Evolutionary conservation across 257 asterid species (phyloP), one percentile per base, ranked within the genome.

Genomic region (Solanum peruvianum): DNA sequence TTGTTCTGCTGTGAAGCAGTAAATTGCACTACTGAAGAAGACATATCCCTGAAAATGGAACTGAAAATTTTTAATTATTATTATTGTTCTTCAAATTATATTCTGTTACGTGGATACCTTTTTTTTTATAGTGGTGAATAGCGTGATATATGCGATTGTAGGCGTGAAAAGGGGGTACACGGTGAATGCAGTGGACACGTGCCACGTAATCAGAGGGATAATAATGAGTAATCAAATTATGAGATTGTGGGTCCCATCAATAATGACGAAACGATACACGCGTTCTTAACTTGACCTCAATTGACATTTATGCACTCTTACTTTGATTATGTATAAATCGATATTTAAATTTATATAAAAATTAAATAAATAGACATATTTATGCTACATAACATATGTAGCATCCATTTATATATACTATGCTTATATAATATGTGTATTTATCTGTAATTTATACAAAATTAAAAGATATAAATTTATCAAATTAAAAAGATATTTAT

Each of bases 1-100:
- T 86, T 90, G 84, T 84, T 90, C 31, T 91, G 91, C 20, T 90
- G 87, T 15, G 95, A 91, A 93, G 93, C 88, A 91, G 93, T 87
- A 88, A 78, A 91, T 64, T 92, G 91, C 69, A 89, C 87, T 52
- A 90, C 76, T 69, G 92, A 91, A 75, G 94, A 94, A 16, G 95
- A 88, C 98, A 93, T 93, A 86, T 44, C 83, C 44, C 39, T 39
- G 7, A 41, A 41, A 76, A 20, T 75, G 9, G 21, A 73, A 13
- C 58, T n/a, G 83, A 44, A 25, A 25, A 25, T 25, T 44, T 42
- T 9, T 33, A 18, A 5, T 37, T 35, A 5, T 35, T 35, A 35
- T 56, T 56, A 56, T 20, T 56, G 64, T 56, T 56, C 64, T 56
- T 56, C 64, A 20, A 56, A 7, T 20, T 56, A 66, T 44, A 33